These are phyloP conservation scores for Neurospora sp. DNA, from an alignment of 495 filamentous ascomycete genomes.

Conservation along the genomic window DNA sequence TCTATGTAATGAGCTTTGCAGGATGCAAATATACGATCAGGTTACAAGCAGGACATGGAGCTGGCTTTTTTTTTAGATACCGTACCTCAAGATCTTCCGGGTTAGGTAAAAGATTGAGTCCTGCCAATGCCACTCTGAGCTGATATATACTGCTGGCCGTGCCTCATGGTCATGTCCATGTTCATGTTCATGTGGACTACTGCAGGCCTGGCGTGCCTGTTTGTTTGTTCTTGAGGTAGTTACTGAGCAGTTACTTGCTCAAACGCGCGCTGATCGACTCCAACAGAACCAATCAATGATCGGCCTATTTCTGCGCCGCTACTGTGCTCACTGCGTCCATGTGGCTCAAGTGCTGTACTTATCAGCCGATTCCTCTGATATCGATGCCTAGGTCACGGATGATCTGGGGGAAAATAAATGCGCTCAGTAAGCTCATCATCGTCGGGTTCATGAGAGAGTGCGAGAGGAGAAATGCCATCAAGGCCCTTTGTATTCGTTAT, in stretches of 20 bases:
- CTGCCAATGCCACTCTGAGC: too few relatives aligned
- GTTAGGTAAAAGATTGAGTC: too few relatives aligned
- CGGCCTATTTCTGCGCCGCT: not conserved
- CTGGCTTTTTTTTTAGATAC: too few relatives aligned
- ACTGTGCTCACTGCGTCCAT: not conserved
- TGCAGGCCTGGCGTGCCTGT: too few relatives aligned
- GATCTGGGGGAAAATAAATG: not conserved
- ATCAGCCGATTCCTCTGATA: not conserved
- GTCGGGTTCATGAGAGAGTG: not conserved
- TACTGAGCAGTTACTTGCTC: not conserved
- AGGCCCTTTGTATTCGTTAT: not conserved
- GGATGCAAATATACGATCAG: too few relatives aligned
- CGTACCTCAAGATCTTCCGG: too few relatives aligned
- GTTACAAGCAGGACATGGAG: too few relatives aligned
- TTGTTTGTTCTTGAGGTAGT: too few relatives aligned
- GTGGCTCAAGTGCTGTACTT: not conserved
- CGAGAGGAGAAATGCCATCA: not conserved
- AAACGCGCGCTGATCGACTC: not conserved
- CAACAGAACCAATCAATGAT: not conserved
- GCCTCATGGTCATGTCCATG: too few relatives aligned
- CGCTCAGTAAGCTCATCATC: not conserved
- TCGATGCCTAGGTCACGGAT: not conserved
- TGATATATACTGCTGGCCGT: too few relatives aligned
- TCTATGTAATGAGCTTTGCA: too few relatives aligned
- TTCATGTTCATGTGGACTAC: too few relatives aligned